phyloP scores from a whole-genome alignment of 345 rosid genomes.

The Schrenkiella parvula region DNA sequence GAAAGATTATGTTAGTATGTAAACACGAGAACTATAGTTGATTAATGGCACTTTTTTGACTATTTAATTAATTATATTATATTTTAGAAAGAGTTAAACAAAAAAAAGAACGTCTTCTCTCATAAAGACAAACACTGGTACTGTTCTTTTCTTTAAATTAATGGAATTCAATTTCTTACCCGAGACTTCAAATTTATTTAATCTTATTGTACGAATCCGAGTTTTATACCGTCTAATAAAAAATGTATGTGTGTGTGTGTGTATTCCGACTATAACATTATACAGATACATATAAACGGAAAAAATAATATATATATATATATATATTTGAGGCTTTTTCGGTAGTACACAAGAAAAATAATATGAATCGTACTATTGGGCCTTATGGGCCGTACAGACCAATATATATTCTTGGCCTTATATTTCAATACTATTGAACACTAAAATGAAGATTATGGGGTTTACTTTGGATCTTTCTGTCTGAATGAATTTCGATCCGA shows the following conservation, averaged over 20 bases:
- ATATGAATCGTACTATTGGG: neutral
- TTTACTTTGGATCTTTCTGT: no score
- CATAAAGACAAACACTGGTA: no score
- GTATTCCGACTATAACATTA: no score
- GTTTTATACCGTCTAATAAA: neutral
- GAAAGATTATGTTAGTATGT: conserved; percentile 24
- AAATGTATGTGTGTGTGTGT: no score
- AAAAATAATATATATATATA: no score
- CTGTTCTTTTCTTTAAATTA: no score
- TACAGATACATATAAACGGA: no score
- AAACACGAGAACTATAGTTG: conserved; percentile 24
- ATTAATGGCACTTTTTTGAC: conserved; percentile 27
- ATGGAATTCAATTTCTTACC: neutral
- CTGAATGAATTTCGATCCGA: neutral
- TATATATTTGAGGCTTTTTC: neutral
- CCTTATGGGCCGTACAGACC: neutral
- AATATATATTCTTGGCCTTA: neutral
- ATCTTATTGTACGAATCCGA: neutral
- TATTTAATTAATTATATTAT: conserved; percentile 14
- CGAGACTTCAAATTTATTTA: neutral
- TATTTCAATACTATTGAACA: neutral
- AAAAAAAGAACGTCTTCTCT: conserved; percentile 33
- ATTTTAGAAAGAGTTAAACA: neutral
- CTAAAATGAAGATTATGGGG: neutral
- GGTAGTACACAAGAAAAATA: neutral